Evolutionary conservation across 2,329 filamentous ascomycete species (phyloP).

Genomic region (Arthrobotrys iridis): DNA sequence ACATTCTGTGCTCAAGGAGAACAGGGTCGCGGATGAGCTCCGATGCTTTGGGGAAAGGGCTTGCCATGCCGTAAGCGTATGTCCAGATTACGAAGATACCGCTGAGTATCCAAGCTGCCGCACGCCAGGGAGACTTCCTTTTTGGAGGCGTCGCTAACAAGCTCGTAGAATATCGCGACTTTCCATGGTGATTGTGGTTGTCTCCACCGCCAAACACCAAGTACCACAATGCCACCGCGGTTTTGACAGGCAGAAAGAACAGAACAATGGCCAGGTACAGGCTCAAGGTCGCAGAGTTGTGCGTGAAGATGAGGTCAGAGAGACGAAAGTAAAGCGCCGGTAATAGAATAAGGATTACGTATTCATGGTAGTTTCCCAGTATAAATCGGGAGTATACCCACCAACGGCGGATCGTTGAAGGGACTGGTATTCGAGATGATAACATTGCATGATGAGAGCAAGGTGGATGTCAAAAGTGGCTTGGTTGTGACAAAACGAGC

Average conservation of each 20-base stretch:
- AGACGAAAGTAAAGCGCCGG: conserved; percentile 38
- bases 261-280: conserved; percentile 38
- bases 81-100: conserved; percentile 28
- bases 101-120: conserved; percentile 6
- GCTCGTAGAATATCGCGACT: conserved; percentile 15
- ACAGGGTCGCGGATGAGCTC: conserved; percentile 16
- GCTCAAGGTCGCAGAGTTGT: conserved; percentile 45
- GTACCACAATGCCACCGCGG: conserved; percentile 9
- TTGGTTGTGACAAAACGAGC: neutral
- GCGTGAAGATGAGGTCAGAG: conserved; percentile 40
- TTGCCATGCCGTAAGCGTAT: conserved; percentile 20
- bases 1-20: conserved; percentile 13
- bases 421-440: neutral
- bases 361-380: conserved; percentile 9
- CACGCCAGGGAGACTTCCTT: neutral
- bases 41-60: conserved; percentile 19
- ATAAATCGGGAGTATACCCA: neutral
- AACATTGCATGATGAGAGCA: neutral
- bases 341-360: conserved; percentile 18
- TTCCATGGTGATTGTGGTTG: neutral
- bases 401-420: conserved; percentile 17
- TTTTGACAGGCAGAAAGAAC: conserved; percentile 30
- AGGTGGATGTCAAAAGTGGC: neutral
- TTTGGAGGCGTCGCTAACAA: conserved; percentile 14
- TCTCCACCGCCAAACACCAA: neutral